These are phyloP conservation scores for Rhizophlyctis rosea DNA, from an alignment of 192 early-diverging fungal species.

Conservation along the genomic window DNA sequence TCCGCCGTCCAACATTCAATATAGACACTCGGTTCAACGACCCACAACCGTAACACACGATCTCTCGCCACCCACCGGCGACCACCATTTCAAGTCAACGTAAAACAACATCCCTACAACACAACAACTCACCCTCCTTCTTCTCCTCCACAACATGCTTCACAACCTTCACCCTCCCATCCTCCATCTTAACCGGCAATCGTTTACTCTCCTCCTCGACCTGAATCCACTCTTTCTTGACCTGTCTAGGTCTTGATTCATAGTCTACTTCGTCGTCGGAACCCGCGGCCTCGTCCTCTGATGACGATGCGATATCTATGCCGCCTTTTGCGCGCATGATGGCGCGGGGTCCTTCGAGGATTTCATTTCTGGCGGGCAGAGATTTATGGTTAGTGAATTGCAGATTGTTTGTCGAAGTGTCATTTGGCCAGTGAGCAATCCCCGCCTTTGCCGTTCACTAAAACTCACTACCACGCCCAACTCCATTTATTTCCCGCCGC, in stretches of 20 bases:
- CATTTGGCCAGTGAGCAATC: too few species aligned
- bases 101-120: too few species aligned
- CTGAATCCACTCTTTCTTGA: conserved; percentile 51
- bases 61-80: too few species aligned
- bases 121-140: not conserved
- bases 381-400: not conserved
- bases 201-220: conserved; percentile 55
- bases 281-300: conserved; percentile 37
- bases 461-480: too few species aligned
- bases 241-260: conserved; percentile 53
- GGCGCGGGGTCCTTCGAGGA: conserved; percentile 25
- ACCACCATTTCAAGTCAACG: too few species aligned
- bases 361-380: conserved; percentile 18
- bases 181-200: conserved; percentile 66
- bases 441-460: too few species aligned
- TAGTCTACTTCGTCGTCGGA: conserved; percentile 63
- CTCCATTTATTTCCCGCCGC: too few species aligned
- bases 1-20: too few species aligned
- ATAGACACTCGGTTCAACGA: too few species aligned
- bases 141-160: conserved; percentile 38
- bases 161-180: conserved; percentile 50
- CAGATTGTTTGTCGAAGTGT: not conserved
- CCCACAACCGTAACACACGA: too few species aligned
- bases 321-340: conserved; percentile 33
- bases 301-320: conserved; percentile 25